Percentiles rank a stretch among this genome's conserved stretches.
Evolutionary conservation across 805 yeast species (phyloP).

Genomic region (Cyberlindnera meyerae): DNA sequence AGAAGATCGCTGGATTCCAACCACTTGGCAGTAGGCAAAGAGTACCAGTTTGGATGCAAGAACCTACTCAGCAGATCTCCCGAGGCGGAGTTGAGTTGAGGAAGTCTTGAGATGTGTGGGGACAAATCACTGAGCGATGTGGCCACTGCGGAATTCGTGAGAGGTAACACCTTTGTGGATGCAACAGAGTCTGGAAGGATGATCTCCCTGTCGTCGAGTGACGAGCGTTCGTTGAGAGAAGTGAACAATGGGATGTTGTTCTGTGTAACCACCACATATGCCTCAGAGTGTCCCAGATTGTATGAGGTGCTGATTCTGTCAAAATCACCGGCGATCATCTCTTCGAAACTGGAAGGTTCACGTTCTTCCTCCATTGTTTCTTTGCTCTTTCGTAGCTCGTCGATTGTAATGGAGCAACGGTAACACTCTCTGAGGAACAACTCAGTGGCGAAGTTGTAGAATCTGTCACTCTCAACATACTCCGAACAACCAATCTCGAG

Average conservation of each 20-base stretch:
- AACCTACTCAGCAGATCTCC: constrained; percentile 50
- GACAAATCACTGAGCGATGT: constrained; percentile 27
- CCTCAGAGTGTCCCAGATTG: constrained; percentile 54
- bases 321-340: constrained; percentile 51
- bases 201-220: constrained; percentile 69
- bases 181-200: constrained; percentile 63
- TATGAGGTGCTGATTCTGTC: constrained; percentile 52
- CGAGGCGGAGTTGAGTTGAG: constrained; percentile 27
- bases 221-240: constrained; percentile 62
- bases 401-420: constrained; percentile 28
- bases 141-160: constrained; percentile 20
- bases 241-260: constrained; percentile 77
- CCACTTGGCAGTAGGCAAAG: constrained; percentile 65
- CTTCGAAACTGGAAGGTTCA: constrained; percentile 26
- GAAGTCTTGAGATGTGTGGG: constrained; percentile 18
- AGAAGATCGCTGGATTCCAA: constrained; percentile 43
- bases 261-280: constrained; percentile 52
- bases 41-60: constrained; percentile 60
- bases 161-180: constrained; percentile 65
- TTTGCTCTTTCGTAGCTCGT: constrained; percentile 3
- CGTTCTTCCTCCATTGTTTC: constrained; percentile 10
- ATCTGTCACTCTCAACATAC: constrained; percentile 54
- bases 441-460: constrained; percentile 59
- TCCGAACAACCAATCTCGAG: constrained; percentile 43
- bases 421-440: constrained; percentile 57